These are phyloP conservation scores for Lecanicillium sp. DNA, from an alignment of 2,329 filamentous ascomycete species.

Conservation along the genomic window DNA sequence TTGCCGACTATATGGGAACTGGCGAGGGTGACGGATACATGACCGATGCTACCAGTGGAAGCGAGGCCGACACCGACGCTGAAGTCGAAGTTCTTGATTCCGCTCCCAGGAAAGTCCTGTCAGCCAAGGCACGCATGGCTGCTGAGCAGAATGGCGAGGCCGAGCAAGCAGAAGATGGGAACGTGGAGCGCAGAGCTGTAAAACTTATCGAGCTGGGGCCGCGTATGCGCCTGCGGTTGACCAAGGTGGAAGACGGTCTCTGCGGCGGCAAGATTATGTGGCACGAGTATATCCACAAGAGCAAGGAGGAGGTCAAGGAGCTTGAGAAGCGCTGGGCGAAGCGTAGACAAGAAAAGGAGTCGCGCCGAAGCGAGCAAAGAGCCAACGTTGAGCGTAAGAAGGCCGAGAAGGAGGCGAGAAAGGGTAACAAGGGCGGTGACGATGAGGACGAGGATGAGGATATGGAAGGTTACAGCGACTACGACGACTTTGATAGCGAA, in stretches of 20 bases:
- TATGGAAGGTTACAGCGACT: conserved; percentile 34
- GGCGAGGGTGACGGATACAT: conserved; percentile 70
- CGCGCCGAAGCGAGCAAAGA: conserved; percentile 71
- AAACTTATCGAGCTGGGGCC: conserved; percentile 91
- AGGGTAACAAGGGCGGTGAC: conserved; percentile 25
- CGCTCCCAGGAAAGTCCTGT: conserved; percentile 53
- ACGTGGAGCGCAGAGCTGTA: conserved; percentile 76
- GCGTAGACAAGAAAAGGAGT: conserved; percentile 71
- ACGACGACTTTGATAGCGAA: conserved; percentile 44
- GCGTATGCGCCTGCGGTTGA: conserved; percentile 77
- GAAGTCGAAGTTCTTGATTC: conserved; percentile 79
- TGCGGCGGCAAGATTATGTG: conserved; percentile 90
- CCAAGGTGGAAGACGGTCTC: conserved; percentile 92
- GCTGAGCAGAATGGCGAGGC: conserved; percentile 30
- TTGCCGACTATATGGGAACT: conserved; percentile 84
- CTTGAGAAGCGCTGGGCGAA: conserved; percentile 79
- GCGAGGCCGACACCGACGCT: conserved; percentile 86
- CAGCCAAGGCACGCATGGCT: conserved; percentile 39
- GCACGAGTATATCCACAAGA: conserved; percentile 92
- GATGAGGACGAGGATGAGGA: conserved; percentile 26
- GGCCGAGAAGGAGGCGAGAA: conserved; percentile 31
- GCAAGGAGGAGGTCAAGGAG: conserved; percentile 64
- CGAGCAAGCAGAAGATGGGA: conserved; percentile 39
- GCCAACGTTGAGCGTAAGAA: conserved; percentile 88
- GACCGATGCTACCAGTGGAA: conserved; percentile 77